These are phyloP conservation scores for Earliella scabrosa DNA, from an alignment of 1,284 basidiomycete genomes.

Conservation along the genomic window DNA sequence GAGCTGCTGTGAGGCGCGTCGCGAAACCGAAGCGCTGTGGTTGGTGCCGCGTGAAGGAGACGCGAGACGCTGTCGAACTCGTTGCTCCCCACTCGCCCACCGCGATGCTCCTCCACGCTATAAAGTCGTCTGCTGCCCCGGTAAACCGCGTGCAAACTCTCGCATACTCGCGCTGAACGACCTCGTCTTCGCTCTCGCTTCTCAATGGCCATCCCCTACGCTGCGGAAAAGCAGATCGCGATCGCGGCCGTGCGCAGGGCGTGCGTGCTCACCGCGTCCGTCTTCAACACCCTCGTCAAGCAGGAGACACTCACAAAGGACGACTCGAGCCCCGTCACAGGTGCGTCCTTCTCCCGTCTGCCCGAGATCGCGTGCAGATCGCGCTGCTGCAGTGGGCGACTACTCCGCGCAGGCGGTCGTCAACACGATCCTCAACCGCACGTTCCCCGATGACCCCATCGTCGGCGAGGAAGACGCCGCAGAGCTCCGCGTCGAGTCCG, in stretches of 20 bases:
- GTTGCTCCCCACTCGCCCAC: constrained; percentile 16
- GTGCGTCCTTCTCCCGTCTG: constrained; percentile 44
- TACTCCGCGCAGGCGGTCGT: constrained; percentile 91
- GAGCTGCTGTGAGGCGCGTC: constrained; percentile 2
- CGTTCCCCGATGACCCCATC: constrained; percentile 88
- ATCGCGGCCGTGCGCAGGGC: constrained; percentile 91
- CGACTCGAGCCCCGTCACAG: constrained; percentile 97
- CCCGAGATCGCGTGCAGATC: background rate
- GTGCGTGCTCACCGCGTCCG: constrained; percentile 81
- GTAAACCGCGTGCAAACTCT: constrained; percentile 17
- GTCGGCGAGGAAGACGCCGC: constrained; percentile 96
- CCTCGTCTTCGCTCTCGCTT: background rate
- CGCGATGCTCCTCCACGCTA: constrained; percentile 20
- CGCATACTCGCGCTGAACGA: background rate
- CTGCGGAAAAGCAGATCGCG: constrained; percentile 72
- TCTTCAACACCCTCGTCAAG: constrained; percentile 89
- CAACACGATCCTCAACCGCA: constrained; percentile 72
- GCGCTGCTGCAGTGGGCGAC: constrained; percentile 72
- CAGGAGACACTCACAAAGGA: constrained; percentile 90
- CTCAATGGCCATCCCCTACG: constrained; percentile 42
- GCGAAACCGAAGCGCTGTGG: constrained; percentile 12
- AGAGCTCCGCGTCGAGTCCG: constrained; percentile 67
- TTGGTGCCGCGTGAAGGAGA: constrained; percentile 9
- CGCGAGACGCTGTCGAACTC: constrained; percentile 15
- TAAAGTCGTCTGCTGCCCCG: constrained; percentile 24